phyloP scores from a whole-genome alignment of 2,329 filamentous ascomycete species.

The Aspergillus spinulosporus region DNA sequence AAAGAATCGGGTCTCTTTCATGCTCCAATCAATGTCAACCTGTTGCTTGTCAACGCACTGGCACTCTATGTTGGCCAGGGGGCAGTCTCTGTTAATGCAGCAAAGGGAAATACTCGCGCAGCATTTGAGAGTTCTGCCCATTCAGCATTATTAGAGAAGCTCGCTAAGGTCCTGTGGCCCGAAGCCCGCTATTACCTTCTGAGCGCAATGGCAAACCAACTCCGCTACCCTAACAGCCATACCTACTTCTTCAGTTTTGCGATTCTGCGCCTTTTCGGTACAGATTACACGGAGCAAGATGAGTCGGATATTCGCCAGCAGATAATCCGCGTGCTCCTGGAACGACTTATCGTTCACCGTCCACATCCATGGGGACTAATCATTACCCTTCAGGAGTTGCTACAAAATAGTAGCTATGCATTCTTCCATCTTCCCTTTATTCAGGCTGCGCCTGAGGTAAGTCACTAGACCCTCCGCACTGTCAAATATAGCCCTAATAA shows the following conservation, averaged over 20 bases:
- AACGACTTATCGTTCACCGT: constrained; percentile 83
- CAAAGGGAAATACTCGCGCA: constrained; percentile 57
- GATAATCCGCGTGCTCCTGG: constrained; percentile 83
- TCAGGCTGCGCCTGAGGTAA: constrained; percentile 83
- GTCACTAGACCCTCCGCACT: constrained; percentile 11
- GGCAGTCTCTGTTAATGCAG: constrained; percentile 49
- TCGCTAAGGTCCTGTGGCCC: constrained; percentile 71
- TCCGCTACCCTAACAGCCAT: constrained; percentile 83
- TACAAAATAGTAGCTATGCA: constrained; percentile 85
- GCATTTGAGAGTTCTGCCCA: constrained; percentile 69
- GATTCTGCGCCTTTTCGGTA: constrained; percentile 80
- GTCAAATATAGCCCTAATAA: constrained; percentile 7
- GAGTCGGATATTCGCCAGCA: constrained; percentile 83
- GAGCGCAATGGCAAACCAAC: constrained; percentile 82
- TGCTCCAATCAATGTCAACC: constrained; percentile 67
- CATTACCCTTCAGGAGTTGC: constrained; percentile 80
- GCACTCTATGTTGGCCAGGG: constrained; percentile 78
- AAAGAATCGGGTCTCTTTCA: constrained; percentile 66
- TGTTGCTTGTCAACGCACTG: constrained; percentile 73
- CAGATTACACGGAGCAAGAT: constrained; percentile 68
- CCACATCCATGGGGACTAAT: constrained; percentile 96
- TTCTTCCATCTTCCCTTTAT: constrained; percentile 95
- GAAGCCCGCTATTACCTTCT: constrained; percentile 84
- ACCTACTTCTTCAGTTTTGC: constrained; percentile 92
- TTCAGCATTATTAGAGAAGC: constrained; percentile 69